Percentiles rank a stretch among this genome's conserved stretches.
These are phyloP conservation scores for Ogataea pignaliae DNA, from an alignment of 805 yeast species.

Conservation along the genomic window DNA sequence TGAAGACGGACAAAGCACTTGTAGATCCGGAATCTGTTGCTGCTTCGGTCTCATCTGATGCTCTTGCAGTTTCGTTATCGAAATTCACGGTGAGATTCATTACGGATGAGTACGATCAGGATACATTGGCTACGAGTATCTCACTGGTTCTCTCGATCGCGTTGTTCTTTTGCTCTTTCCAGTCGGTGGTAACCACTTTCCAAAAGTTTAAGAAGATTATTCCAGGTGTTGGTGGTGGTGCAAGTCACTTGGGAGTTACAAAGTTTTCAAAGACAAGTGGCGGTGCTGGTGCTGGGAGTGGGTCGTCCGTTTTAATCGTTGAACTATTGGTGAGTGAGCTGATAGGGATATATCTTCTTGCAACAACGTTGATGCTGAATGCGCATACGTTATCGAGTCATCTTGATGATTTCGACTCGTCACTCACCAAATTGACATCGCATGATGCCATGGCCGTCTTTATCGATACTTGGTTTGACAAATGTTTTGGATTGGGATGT, in stretches of 20 bases:
- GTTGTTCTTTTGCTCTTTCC: constrained; percentile 58
- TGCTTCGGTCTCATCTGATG: constrained; percentile 31
- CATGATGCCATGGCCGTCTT: constrained; percentile 24
- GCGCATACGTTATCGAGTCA: constrained; percentile 42
- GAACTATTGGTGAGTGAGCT: constrained; percentile 39
- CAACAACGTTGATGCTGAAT: constrained; percentile 47
- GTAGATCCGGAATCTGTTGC: constrained; percentile 1
- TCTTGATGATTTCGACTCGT: constrained; percentile 34
- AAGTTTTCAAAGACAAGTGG: neutral
- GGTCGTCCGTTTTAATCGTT: constrained; percentile 18
- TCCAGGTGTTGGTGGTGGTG: constrained; percentile 24
- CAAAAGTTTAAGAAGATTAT: constrained; percentile 39
- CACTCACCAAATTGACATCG: constrained; percentile 5
- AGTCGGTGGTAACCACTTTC: constrained; percentile 59
- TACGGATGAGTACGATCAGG: constrained; percentile 28
- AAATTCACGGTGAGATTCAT: constrained; percentile 30
- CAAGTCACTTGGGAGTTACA: constrained; percentile 17
- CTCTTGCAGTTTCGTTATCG: constrained; percentile 46
- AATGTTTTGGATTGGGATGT: constrained; percentile 44
- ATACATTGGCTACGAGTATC: constrained; percentile 40
- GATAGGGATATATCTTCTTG: constrained; percentile 46
- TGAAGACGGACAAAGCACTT: neutral
- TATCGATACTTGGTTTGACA: constrained; percentile 49
- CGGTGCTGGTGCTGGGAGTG: no score
- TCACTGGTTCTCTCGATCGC: constrained; percentile 53